phyloP scores from a whole-genome alignment of 352 stramenopile species.

The Phytophthora citrophthora region DNA sequence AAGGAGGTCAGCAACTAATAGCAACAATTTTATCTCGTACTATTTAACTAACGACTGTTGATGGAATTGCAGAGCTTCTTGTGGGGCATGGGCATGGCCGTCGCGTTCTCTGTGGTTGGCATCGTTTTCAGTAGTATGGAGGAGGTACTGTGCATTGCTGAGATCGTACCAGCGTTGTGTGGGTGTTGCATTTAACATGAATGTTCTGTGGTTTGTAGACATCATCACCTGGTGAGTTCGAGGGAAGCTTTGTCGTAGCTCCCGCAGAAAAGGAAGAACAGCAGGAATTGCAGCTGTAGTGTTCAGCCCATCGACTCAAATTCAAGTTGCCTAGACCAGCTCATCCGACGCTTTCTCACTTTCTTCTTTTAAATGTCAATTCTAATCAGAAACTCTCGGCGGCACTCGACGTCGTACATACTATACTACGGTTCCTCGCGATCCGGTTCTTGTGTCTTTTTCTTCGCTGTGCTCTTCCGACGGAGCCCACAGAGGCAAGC shows the following conservation, averaged over 20 bases:
- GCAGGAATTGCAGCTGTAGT: conserved; percentile 10
- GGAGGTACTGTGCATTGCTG: conserved; percentile 39
- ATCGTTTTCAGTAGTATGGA: conserved; percentile 75
- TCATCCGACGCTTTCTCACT: conserved; percentile 20
- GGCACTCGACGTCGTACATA: conserved; percentile 31
- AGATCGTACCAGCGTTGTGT: conserved; percentile 6
- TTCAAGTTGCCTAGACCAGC: conserved; percentile 13
- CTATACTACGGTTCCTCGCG: conserved; percentile 33
- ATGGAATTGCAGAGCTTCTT: conserved; percentile 67
- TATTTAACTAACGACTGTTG: not conserved
- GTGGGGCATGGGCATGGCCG: conserved; percentile 79
- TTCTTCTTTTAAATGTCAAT: conserved; percentile 16
- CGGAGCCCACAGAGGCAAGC: conserved; percentile 22
- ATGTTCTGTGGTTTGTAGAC: conserved; percentile 14
- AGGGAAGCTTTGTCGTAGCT: conserved; percentile 28
- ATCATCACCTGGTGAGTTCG: conserved; percentile 24
- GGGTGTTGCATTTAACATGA: not conserved
- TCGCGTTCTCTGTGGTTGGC: conserved; percentile 76
- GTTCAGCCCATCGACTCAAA: conserved; percentile 11
- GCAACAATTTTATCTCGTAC: not conserved
- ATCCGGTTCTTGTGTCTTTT: conserved; percentile 5
- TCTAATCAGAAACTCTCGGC: conserved; percentile 33
- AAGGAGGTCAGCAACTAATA: conserved; percentile 49
- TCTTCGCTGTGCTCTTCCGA: conserved; percentile 36
- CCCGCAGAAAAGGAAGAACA: not conserved